phyloP scores from a whole-genome alignment of 148 eudicot species.

The Rheum nobile region DNA sequence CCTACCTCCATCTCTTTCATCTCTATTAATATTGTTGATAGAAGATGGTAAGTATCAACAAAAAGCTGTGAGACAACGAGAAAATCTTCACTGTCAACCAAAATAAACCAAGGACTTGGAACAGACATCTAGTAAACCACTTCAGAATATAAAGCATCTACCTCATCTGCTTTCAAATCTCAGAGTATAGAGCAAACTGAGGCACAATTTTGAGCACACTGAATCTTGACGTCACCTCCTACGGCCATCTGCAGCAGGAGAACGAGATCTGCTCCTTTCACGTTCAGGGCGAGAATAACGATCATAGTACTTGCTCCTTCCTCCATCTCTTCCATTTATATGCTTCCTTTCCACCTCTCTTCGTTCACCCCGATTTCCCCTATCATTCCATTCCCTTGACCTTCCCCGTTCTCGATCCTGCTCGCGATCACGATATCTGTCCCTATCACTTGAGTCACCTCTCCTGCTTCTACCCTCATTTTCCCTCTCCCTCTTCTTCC shows the following conservation, averaged over 20 bases:
- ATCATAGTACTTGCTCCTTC: slow-evolving; percentile 53
- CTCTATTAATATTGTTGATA: slow-evolving; percentile 27
- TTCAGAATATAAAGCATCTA: slow-evolving; percentile 27
- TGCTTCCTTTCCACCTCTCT: slow-evolving; percentile 36
- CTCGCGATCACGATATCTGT: slow-evolving; percentile 40
- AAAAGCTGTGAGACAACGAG: slow-evolving; percentile 33
- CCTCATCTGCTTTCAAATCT: slow-evolving; percentile 32
- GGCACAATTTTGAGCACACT: slow-evolving; percentile 19
- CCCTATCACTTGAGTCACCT: slow-evolving; percentile 75
- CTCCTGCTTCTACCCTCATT: slow-evolving; percentile 53
- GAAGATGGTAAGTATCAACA: slow-evolving; percentile 30
- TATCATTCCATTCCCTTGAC: slow-evolving; percentile 37
- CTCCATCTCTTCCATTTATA: slow-evolving; percentile 62
- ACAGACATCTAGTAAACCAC: slow-evolving; percentile 20
- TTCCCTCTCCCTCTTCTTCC: slow-evolving; percentile 65
- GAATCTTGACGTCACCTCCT: slow-evolving; percentile 44
- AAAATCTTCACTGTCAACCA: slow-evolving; percentile 23
- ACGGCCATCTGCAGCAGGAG: slow-evolving; percentile 47
- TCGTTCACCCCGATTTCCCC: slow-evolving; percentile 41
- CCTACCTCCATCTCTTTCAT: slow-evolving; percentile 36
- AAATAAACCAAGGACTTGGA: slow-evolving; percentile 16
- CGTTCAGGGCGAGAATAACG: slow-evolving; percentile 24
- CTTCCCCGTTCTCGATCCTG: slow-evolving; percentile 44
- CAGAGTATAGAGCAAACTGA: slow-evolving; percentile 19
- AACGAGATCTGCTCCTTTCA: slow-evolving; percentile 66